phyloP scores from a whole-genome alignment of 2,329 filamentous ascomycete genomes.

The Pseudogymnoascus sp. region DNA sequence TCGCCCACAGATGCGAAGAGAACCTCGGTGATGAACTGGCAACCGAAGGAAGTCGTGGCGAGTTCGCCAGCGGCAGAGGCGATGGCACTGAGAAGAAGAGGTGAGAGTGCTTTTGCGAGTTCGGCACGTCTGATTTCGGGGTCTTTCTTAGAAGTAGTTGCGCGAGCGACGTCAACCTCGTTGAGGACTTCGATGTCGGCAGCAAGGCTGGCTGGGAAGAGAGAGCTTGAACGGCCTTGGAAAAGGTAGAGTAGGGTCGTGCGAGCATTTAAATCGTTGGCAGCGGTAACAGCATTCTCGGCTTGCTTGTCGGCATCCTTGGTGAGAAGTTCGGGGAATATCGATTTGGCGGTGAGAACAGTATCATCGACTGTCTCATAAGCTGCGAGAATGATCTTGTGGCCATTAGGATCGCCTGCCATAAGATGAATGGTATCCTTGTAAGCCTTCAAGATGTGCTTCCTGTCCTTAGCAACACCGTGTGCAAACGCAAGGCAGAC shows the following conservation, averaged over 20 bases:
- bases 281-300: constrained; percentile 55
- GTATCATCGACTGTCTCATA: constrained; percentile 95
- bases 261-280: constrained; percentile 57
- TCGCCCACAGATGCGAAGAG: constrained; percentile 69
- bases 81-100: constrained; percentile 67
- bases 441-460: constrained; percentile 78
- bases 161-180: constrained; percentile 71
- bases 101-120: constrained; percentile 64
- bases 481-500: constrained; percentile 76
- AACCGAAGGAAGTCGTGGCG: constrained; percentile 69
- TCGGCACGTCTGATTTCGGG: constrained; percentile 66
- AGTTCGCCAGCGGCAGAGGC: constrained; percentile 59
- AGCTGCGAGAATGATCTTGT: constrained; percentile 73
- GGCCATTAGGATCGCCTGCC: constrained; percentile 70
- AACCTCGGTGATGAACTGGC: constrained; percentile 76
- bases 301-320: constrained; percentile 55
- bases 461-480: constrained; percentile 85
- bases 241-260: constrained; percentile 74
- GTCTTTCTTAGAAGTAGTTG: constrained; percentile 88
- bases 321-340: constrained; percentile 78
- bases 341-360: constrained; percentile 73
- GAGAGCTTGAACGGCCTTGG: constrained; percentile 52
- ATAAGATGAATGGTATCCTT: constrained; percentile 83
- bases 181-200: constrained; percentile 62
- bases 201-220: constrained; percentile 54